Evolutionary conservation across 768 basidiomycete species (phyloP).

Genomic region (Lentinula guzmanii): DNA sequence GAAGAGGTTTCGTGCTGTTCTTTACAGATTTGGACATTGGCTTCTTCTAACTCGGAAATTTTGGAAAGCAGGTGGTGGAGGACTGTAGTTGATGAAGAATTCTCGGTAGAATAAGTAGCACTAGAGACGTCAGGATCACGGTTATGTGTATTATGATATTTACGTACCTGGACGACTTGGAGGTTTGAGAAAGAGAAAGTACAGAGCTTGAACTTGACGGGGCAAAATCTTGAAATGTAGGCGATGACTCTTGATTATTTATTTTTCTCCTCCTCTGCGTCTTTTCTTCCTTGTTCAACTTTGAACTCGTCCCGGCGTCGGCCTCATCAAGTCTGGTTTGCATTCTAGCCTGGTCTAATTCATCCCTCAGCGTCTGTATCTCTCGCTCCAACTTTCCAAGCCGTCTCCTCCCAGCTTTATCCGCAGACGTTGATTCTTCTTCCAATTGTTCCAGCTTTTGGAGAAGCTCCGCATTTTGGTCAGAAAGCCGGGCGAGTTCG

Average conservation of each 20-base stretch:
- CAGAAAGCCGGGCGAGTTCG: conserved; percentile 66
- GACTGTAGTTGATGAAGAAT: background rate
- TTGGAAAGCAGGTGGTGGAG: conserved; percentile 55
- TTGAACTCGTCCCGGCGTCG: conserved; percentile 55
- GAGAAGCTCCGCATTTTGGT: conserved; percentile 80
- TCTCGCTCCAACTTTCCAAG: conserved; percentile 75
- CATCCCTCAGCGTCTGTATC: conserved; percentile 65
- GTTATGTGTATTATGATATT: background rate
- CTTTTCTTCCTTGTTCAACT: conserved; percentile 42
- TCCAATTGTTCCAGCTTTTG: conserved; percentile 73
- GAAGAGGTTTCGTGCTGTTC: conserved; percentile 58
- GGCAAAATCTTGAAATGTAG: conserved; percentile 38
- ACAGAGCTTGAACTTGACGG: conserved; percentile 24
- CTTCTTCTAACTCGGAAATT: conserved; percentile 71
- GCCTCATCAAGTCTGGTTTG: conserved; percentile 48
- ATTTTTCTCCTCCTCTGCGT: conserved; percentile 38
- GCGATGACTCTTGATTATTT: conserved; percentile 49
- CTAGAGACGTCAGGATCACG: background rate
- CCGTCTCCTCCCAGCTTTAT: conserved; percentile 61
- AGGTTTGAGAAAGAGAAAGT: conserved; percentile 10
- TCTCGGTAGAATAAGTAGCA: background rate
- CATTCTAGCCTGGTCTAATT: conserved; percentile 58
- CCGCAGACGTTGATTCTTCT: conserved; percentile 58
- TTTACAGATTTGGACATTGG: conserved; percentile 59
- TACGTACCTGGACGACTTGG: background rate